phyloP scores from a whole-genome alignment of 345 rosid species.

The Populus ilicifolia region DNA sequence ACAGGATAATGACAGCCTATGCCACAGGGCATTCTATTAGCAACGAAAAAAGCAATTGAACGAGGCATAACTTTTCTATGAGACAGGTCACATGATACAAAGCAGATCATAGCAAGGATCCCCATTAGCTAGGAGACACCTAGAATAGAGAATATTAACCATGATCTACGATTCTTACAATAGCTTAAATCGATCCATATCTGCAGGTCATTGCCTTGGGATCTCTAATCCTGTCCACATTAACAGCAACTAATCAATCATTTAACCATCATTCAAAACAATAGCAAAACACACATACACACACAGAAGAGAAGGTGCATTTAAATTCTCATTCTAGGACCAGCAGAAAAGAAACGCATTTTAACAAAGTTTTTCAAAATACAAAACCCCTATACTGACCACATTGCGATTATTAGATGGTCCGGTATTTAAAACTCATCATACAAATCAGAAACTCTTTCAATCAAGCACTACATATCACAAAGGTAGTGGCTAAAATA shows the following conservation, averaged over 20 bases:
- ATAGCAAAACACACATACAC: neutral
- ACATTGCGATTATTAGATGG: too few relatives aligned
- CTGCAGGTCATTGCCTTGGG: constrained; percentile 18
- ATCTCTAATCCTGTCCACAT: constrained; percentile 30
- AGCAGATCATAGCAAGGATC: constrained; percentile 41
- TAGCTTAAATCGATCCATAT: constrained; percentile 24
- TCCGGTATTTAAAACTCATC: too few relatives aligned
- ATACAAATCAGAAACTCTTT: too few relatives aligned
- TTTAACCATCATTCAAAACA: neutral
- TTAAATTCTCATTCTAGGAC: neutral
- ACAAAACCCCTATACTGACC: too few relatives aligned
- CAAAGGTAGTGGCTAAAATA: too few relatives aligned
- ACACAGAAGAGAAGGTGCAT: neutral
- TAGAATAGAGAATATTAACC: constrained; percentile 29
- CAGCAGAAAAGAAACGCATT: too few relatives aligned
- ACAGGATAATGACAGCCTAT: constrained; percentile 26
- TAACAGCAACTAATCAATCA: neutral
- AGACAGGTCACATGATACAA: constrained; percentile 53
- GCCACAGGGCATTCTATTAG: constrained; percentile 34
- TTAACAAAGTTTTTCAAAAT: too few relatives aligned
- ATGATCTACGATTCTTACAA: constrained; percentile 45
- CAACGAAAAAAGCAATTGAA: constrained; percentile 13
- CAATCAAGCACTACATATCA: too few relatives aligned
- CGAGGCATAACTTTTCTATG: constrained; percentile 42
- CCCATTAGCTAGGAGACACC: constrained; percentile 28